Conservation (phyloP, 495 filamentous ascomycete genomes). For the Penicillium arizonense region DNA sequence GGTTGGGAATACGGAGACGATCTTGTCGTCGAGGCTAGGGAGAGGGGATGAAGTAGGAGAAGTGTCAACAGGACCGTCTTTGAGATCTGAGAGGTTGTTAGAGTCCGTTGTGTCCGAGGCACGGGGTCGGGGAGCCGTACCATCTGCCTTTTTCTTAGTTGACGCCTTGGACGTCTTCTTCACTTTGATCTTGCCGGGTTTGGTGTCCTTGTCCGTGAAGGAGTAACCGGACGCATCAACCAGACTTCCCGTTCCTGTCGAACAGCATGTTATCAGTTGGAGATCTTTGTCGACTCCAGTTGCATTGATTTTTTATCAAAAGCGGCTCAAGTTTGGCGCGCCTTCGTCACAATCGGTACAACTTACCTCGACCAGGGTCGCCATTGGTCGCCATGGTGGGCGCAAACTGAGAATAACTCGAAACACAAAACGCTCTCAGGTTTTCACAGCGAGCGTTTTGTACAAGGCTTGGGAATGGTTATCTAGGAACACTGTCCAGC, state of each 20-base stretch:
- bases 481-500: conserved; percentile 8
- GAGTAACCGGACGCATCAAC: conserved; percentile 50
- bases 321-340: conserved; percentile 2
- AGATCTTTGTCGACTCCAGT: not conserved
- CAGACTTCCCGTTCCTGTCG: conserved; percentile 38
- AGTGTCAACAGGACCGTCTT: conserved; percentile 29
- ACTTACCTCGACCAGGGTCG: conserved; percentile 36
- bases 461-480: conserved; percentile 2
- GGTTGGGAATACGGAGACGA: conserved; percentile 68
- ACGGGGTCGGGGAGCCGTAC: conserved; percentile 31
- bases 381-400: conserved; percentile 42
- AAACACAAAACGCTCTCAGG: conserved; percentile 7
- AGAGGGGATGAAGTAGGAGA: conserved; percentile 54
- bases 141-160: conserved; percentile 45
- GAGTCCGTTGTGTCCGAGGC: not conserved
- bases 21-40: conserved; percentile 69
- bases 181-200: conserved; percentile 61
- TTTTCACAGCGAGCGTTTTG: not conserved
- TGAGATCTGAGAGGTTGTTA: conserved; percentile 15
- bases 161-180: conserved; percentile 64
- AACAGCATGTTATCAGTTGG: conserved; percentile 16
- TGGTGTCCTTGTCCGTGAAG: conserved; percentile 62
- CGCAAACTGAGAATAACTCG: not conserved
- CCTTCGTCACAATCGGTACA: conserved; percentile 1
- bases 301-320: not conserved